A percentile compares a stretch with the other conserved stretches of the same genome.
Conservation (phyloP, 1,139 yeast genomes). For the Saccharomyces hybrid region DNA sequence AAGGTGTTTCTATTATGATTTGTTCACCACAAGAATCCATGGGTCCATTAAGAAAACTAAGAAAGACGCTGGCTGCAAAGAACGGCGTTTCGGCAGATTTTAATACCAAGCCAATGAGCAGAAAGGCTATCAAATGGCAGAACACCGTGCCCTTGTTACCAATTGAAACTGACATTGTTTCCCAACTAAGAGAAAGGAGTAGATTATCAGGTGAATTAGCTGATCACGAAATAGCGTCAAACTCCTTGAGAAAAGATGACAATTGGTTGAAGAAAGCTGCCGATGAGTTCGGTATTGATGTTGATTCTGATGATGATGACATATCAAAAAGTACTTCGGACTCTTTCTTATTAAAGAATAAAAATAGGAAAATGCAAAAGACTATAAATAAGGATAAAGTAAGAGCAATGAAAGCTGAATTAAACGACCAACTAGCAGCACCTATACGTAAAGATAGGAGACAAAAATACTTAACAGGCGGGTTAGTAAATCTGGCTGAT, state of each 20-base stretch:
- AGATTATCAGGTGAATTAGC: constrained; percentile 64
- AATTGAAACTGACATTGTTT: constrained; percentile 64
- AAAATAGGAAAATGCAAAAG: constrained; percentile 53
- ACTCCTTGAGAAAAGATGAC: constrained; percentile 60
- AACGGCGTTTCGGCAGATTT: constrained; percentile 7
- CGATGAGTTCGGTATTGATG: constrained; percentile 77
- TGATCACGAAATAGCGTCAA: constrained; percentile 54
- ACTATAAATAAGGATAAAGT: constrained; percentile 45
- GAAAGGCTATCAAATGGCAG: constrained; percentile 35
- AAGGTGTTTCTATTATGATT: constrained; percentile 87
- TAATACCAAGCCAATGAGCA: constrained; percentile 15
- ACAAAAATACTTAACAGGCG: constrained; percentile 77
- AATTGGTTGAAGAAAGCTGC: constrained; percentile 88
- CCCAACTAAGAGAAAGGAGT: constrained; percentile 64
- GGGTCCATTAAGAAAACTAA: constrained; percentile 73
- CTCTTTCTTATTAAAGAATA: constrained; percentile 55
- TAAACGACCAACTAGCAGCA: constrained; percentile 46
- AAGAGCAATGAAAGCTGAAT: constrained; percentile 45
- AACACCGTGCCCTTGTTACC: constrained; percentile 68
- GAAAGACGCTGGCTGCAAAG: constrained; percentile 49
- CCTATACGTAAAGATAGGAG: constrained; percentile 65
- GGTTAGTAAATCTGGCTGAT: constrained; percentile 77
- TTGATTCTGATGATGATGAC: constrained; percentile 45
- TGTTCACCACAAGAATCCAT: constrained; percentile 92
- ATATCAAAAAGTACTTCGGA: constrained; percentile 39